Evolutionary conservation across 805 yeast species (phyloP).

Genomic region (Candida cerambycidarum): DNA sequence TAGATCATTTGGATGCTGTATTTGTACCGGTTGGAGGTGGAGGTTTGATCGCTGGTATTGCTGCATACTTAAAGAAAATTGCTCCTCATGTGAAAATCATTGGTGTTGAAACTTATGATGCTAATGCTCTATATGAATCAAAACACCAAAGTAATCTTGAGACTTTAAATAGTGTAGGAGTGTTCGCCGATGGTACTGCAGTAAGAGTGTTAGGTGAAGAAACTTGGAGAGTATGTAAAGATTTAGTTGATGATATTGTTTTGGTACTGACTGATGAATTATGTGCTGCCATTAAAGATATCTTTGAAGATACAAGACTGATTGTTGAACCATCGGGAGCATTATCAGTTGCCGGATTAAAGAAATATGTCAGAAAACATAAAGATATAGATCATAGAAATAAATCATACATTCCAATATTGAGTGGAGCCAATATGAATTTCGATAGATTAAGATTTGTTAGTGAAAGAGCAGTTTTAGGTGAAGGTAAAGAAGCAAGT

Average conservation of each 20-base stretch:
- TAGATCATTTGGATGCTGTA: conserved; percentile 76
- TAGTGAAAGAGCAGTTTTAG: conserved; percentile 95
- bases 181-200: conserved; percentile 98
- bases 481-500: conserved; percentile 96
- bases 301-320: conserved; percentile 92
- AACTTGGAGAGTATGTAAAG: conserved; percentile 76
- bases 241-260: conserved; percentile 86
- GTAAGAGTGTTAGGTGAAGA: conserved; percentile 89
- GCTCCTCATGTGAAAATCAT: conserved; percentile 97
- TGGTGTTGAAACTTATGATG: conserved; percentile 95
- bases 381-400: conserved; percentile 70
- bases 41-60: conserved; percentile 90
- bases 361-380: conserved; percentile 67
- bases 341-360: conserved; percentile 90
- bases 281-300: conserved; percentile 94
- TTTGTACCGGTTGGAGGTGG: conserved; percentile 98
- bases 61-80: conserved; percentile 84
- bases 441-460: conserved; percentile 95
- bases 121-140: conserved; percentile 85
- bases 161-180: conserved; percentile 73
- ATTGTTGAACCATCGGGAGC: conserved; percentile 98
- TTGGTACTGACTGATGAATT: conserved; percentile 89
- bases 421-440: conserved; percentile 98
- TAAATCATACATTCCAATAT: conserved; percentile 75
- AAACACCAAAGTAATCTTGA: conserved; percentile 55